Evolutionary conservation across 2,329 filamentous ascomycete species (phyloP).

Genomic region (Teratosphaeriaceae sp.): DNA sequence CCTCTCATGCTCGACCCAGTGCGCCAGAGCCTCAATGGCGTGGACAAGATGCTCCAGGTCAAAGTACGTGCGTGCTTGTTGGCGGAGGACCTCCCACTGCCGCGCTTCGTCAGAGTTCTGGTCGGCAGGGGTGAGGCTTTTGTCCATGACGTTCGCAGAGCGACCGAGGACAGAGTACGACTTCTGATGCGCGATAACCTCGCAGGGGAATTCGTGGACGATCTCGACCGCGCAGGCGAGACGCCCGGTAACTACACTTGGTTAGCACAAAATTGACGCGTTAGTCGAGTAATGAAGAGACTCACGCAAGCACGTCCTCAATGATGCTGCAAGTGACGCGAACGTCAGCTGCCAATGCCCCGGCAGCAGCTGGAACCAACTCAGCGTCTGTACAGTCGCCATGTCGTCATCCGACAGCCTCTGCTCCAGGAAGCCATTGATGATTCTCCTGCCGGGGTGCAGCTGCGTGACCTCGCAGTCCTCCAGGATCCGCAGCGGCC

Average conservation of each 20-base stretch:
- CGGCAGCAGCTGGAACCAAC: slow-evolving; percentile 75
- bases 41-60: slow-evolving; percentile 38
- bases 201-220: slow-evolving; percentile 44
- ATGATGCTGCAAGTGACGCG: slow-evolving; percentile 60
- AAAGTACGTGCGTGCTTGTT: slow-evolving; percentile 32
- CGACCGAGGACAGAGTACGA: slow-evolving; percentile 36
- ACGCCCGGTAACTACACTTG: slow-evolving; percentile 35
- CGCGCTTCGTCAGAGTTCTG: slow-evolving; percentile 13
- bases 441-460: slow-evolving; percentile 57
- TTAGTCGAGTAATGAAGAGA: slow-evolving; percentile 17
- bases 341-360: slow-evolving; percentile 68
- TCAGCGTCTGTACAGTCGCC: slow-evolving; percentile 69
- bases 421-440: slow-evolving; percentile 59
- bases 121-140: slow-evolving; percentile 9
- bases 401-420: slow-evolving; percentile 55
- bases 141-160: slow-evolving; percentile 32
- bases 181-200: slow-evolving; percentile 37
- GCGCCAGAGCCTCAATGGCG: slow-evolving; percentile 35
- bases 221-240: slow-evolving; percentile 52
- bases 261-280: slow-evolving; percentile 12
- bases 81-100: slow-evolving; percentile 16
- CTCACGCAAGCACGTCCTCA: slow-evolving; percentile 79
- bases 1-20: slow-evolving; percentile 38
- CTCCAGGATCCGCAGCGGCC: slow-evolving; percentile 43
- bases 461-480: slow-evolving; percentile 38